These are phyloP conservation scores for Arctium minus DNA, from an alignment of 129 eudicot species.

Conservation along the genomic window DNA sequence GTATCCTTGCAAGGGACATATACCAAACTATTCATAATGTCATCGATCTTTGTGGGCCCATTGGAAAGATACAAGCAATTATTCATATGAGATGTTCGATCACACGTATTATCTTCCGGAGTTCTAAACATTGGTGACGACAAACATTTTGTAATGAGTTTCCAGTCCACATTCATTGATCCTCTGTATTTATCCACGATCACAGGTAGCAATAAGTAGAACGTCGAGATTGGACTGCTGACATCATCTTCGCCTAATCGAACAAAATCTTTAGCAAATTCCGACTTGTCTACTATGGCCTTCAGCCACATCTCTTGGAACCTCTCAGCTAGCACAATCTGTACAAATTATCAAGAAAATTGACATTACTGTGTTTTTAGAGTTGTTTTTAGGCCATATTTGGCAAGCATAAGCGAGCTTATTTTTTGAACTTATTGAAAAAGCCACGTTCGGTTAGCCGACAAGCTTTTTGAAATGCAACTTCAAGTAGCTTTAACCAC, in stretches of 20 bases:
- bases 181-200: constrained; percentile 13
- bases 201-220: constrained; percentile 82
- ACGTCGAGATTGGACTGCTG: constrained; percentile 39
- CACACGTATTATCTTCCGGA: constrained; percentile 18
- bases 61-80: constrained; percentile 61
- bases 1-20: constrained; percentile 75
- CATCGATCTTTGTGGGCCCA: constrained; percentile 44
- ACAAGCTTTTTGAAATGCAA: neutral
- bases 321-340: constrained; percentile 67
- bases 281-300: constrained; percentile 72
- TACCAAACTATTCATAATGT: constrained; percentile 64
- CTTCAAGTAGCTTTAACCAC: neutral
- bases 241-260: constrained; percentile 38
- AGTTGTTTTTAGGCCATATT: neutral
- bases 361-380: neutral
- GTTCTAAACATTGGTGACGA: constrained; percentile 72
- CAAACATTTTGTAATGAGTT: constrained; percentile 63
- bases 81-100: constrained; percentile 5
- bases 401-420: neutral
- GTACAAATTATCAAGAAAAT: constrained; percentile 19
- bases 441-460: neutral
- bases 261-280: constrained; percentile 50
- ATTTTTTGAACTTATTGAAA: neutral
- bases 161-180: constrained; percentile 77
- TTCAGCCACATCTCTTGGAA: constrained; percentile 85